Evolutionary conservation across 331 rosid species (phyloP), one percentile per base, ranked within the genome.

Genomic region (Spiraea crenata): DNA sequence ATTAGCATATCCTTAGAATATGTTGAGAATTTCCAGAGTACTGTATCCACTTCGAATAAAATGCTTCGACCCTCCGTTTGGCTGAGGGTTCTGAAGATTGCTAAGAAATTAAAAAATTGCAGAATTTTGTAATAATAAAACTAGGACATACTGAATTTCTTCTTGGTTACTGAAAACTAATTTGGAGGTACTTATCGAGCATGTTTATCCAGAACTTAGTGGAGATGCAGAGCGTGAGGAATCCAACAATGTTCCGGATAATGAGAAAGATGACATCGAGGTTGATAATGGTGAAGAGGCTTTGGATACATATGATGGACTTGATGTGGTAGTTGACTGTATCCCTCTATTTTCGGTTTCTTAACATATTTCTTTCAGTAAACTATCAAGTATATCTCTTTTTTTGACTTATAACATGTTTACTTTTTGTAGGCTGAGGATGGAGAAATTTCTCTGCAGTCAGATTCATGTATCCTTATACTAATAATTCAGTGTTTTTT

Each of bases 281-380:
- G 89, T 38, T 77, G 89, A 90, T 65, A 83, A 85, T 49, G 92
- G 77, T 39, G 92, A 90, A 3, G 95, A 88, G 76, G 91, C 86
- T 74, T 82, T 80, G 71, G 89, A 84, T 71, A 74, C 51, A 45
- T 79, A 72, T 47, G 91, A 88, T 54, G 86, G 66, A 71, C 70
- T 81, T 76, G 82, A 88, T 81, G 63, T 72, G 92, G 91, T 83
- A 52, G 15, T 37, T 42, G 35, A 35, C 57, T 81, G 47, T 72
- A 20, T 63, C 75, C 62, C 67, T 63, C 38, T 71, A 38, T 61
- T 5, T 37, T 63, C 49, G 46, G 65, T 64, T 65, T 64, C 64
- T 63, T n/a, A 57, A 57, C 4, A 57, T 50, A 7, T 41, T 19
- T 50, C 14, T 59, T 10, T 57, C 48, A 35, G 50, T 73, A 48